A percentile compares a stretch with the other conserved stretches of the same genome.
These are phyloP conservation scores for Takashimella koratensis DNA, from an alignment of 1,284 basidiomycete species.

Conservation along the genomic window DNA sequence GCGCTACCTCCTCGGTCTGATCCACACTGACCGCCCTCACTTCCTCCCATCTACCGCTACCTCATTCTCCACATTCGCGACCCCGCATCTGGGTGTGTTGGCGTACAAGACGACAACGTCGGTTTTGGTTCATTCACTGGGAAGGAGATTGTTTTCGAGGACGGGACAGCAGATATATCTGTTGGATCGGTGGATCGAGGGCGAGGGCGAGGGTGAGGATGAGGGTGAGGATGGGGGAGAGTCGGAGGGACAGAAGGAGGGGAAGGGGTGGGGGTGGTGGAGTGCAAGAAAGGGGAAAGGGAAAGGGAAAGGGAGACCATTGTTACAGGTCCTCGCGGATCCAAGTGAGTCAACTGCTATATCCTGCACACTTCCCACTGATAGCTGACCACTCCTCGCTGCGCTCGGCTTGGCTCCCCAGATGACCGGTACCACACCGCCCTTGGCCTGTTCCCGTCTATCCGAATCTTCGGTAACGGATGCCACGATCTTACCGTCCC, in stretches of 20 bases:
- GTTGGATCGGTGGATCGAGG: constrained; percentile 54
- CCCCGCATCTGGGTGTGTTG: constrained; percentile 43
- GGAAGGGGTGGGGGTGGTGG: constrained; percentile 34
- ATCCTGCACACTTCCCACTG: not conserved
- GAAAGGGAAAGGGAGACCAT: constrained; percentile 58
- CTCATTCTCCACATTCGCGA: constrained; percentile 46
- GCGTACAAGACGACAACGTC: constrained; percentile 25
- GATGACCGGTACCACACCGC: constrained; percentile 75
- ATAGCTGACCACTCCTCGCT: no score
- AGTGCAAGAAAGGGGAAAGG: constrained; percentile 51
- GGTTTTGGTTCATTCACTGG: constrained; percentile 57
- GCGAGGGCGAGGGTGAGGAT: not conserved
- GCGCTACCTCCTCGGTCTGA: constrained; percentile 41
- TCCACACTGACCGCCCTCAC: constrained; percentile 32
- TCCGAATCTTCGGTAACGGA: constrained; percentile 83
- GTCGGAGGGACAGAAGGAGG: constrained; percentile 51
- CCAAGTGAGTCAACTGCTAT: constrained; percentile 55
- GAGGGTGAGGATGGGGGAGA: not conserved
- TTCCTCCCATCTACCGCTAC: constrained; percentile 1
- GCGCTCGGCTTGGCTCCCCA: constrained; percentile 32
- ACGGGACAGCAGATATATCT: constrained; percentile 79
- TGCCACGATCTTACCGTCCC: constrained; percentile 78
- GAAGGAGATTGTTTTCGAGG: constrained; percentile 69
- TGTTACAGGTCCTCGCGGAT: constrained; percentile 82
- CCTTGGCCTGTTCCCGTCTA: constrained; percentile 63